A percentile compares a stretch with the other conserved stretches of the same genome.
Evolutionary conservation across 768 basidiomycete species (phyloP).

Genomic region (Lentinula guzmanii): DNA sequence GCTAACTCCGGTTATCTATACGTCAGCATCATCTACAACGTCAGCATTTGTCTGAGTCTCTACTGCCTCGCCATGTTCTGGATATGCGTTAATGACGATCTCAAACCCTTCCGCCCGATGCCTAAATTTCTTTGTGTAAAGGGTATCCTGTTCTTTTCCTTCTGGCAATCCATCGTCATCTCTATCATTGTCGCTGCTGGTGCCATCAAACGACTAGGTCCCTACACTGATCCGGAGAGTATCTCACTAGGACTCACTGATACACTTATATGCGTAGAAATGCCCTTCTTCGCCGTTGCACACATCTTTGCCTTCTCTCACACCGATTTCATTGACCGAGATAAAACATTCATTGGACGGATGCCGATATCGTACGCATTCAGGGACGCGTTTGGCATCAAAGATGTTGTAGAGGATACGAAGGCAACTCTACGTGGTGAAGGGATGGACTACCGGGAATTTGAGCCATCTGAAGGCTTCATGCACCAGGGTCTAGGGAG

Average conservation of each 20-base stretch:
- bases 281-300: conserved; percentile 94
- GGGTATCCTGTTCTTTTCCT: conserved; percentile 96
- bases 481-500: conserved; percentile 88
- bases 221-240: conserved; percentile 82
- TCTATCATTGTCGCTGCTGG: conserved; percentile 85
- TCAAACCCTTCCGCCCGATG: conserved; percentile 87
- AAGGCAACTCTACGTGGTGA: conserved; percentile 78
- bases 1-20: conserved; percentile 88
- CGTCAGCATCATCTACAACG: conserved; percentile 80
- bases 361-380: conserved; percentile 87
- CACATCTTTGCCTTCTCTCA: conserved; percentile 95
- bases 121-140: conserved; percentile 99
- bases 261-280: conserved; percentile 89
- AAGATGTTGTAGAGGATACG: conserved; percentile 84
- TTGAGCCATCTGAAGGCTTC: conserved; percentile 91
- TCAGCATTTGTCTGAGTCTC: conserved; percentile 70
- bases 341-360: conserved; percentile 67
- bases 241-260: conserved; percentile 90
- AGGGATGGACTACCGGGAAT: conserved; percentile 93
- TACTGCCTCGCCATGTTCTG: conserved; percentile 97
- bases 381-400: conserved; percentile 80
- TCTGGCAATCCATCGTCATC: conserved; percentile 90
- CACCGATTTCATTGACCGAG: conserved; percentile 75
- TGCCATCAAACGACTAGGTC: conserved; percentile 72
- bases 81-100: conserved; percentile 84